Evolutionary conservation across 306 rosid species (phyloP).

Genomic region (Trichosanthes truncata): DNA sequence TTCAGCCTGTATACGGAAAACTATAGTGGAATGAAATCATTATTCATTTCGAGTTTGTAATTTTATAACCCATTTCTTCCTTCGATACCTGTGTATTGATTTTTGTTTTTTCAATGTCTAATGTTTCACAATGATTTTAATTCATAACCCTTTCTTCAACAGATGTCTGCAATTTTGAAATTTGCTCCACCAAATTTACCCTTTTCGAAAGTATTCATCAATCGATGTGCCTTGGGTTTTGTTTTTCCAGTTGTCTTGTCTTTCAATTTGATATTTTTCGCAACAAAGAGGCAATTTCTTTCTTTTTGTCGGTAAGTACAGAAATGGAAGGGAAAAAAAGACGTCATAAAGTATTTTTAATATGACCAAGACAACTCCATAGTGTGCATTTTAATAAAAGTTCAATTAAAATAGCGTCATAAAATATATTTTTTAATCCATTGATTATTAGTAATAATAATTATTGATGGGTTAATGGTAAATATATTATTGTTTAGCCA

Average conservation of each 20-base stretch:
- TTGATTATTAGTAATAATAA: no score
- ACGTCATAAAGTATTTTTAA: background rate
- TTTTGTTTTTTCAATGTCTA: background rate
- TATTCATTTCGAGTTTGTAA: constrained; percentile 9
- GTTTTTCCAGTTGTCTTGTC: background rate
- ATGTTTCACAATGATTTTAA: background rate
- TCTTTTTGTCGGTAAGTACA: no score
- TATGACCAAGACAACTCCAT: no score
- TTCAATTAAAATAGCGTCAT: no score
- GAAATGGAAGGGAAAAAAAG: no score
- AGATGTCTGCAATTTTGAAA: background rate
- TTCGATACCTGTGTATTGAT: background rate
- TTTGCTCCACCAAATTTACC: background rate
- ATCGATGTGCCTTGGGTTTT: background rate
- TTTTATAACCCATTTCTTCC: background rate
- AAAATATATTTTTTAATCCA: no score
- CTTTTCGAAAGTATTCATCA: background rate
- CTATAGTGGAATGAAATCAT: constrained; percentile 31
- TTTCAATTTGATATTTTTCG: background rate
- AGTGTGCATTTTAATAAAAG: no score
- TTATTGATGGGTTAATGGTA: no score
- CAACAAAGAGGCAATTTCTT: background rate
- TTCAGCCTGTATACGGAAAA: constrained; percentile 43
- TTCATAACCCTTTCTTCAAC: background rate
- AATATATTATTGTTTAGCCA: no score